Base-by-base conservation (phyloP, 345 rosid species). In the Bruguiera sexangula region DNA sequence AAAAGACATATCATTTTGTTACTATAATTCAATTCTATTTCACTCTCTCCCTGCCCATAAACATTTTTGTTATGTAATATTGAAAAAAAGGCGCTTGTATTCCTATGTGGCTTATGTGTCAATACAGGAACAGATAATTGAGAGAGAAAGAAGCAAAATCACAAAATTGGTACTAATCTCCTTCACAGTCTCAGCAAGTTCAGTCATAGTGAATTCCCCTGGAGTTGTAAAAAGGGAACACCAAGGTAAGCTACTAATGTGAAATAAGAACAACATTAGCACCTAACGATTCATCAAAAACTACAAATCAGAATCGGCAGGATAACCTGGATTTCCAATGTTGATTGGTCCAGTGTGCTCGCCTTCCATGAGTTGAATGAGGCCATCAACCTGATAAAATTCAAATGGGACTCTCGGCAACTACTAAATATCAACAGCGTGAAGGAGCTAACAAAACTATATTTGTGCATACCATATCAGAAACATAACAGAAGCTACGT, bases 401-500 rank as follows among this genome's bases (percentile, higher is more conserved):
- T 39, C 30, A 67, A 50, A 32, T 22, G 63, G 51, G 13, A 58
- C 27, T 24, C 27, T 24, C 3, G 15, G 20, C 20, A 63, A 29
- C 26, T 6, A 7, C 21, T 21, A 18, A 16, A 34, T 27, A 37
- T 16, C 26, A 54, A 21, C 19, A 32, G 13, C 46, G 58, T 3
- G 24, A 8, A 6, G 52, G 22, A 22, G 21, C 20, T 39, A 32
- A 48, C 43, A 24, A 48, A 34, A 32, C 15, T 20, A 31, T 19
- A 4, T 3, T 43, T 18, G 32, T 30, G 27, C 81, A 8, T 80
- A 88, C 96, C 96, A 92, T 87, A 84, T 92, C 97, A 64, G 96
- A 88, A 26, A 95, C 96, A 62, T 83, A 95, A 73, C 99, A 95
- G 84, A 95, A 95, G 73, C 99, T 95, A 69, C 99, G 97, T 26